Percentiles rank a stretch among this genome's conserved stretches.
Evolutionary conservation across 1,284 basidiomycete genomes (phyloP).

Genomic region (Microstroma glucosiphilum): DNA sequence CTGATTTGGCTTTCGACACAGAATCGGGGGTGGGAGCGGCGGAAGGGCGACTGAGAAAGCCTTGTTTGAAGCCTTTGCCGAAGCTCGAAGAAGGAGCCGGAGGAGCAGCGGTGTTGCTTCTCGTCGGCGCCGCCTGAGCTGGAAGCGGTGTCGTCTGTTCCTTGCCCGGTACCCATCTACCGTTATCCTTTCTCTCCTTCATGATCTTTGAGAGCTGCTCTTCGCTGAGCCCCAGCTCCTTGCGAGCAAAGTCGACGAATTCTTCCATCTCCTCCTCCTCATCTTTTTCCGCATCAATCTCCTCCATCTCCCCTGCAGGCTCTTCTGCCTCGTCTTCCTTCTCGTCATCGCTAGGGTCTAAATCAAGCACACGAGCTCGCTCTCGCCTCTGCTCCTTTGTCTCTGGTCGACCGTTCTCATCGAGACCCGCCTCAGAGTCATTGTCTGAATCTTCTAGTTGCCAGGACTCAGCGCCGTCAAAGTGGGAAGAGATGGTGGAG

Average conservation of each 20-base stretch:
- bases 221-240: slow-evolving; percentile 23
- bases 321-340: slow-evolving; percentile 14
- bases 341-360: slow-evolving; percentile 26
- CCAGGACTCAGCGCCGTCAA: background rate
- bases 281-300: slow-evolving; percentile 11
- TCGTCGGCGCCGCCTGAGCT: background rate
- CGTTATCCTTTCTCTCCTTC: slow-evolving; percentile 19
- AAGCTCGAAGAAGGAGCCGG: no score
- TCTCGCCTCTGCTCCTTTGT: slow-evolving; percentile 14
- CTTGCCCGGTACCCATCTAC: slow-evolving; percentile 20
- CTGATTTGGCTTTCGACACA: background rate
- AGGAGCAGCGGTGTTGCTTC: background rate
- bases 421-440: background rate
- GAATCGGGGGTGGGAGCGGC: background rate
- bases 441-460: background rate
- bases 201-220: slow-evolving; percentile 33
- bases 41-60: background rate
- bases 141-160: background rate
- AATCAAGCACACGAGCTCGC: slow-evolving; percentile 11
- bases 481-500: background rate
- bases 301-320: slow-evolving; percentile 12
- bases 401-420: slow-evolving; percentile 3
- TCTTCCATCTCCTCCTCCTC: slow-evolving; percentile 13
- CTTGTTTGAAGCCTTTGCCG: background rate
- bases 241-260: slow-evolving; percentile 30